Percentiles rank a stretch among this genome's conserved stretches.
phyloP scores from a whole-genome alignment of 768 basidiomycete genomes.

The Clitopilus hobsonii region DNA sequence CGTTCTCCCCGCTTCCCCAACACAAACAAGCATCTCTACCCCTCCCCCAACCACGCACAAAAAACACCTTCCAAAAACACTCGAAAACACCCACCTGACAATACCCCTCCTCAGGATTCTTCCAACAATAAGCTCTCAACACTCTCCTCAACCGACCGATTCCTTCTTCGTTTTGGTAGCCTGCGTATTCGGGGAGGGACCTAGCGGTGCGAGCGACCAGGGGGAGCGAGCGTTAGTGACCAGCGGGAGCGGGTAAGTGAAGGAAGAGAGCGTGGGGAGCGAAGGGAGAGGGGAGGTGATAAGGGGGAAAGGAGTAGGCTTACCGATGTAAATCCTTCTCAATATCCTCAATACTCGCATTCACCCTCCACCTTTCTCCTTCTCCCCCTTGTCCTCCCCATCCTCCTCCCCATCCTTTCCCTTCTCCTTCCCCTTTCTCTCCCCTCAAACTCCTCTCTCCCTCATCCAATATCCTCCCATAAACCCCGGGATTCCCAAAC shows the following conservation, averaged over 20 bases:
- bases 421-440: not conserved
- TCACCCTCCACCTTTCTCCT: slow-evolving; percentile 45
- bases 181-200: slow-evolving; percentile 94
- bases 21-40: too few species aligned
- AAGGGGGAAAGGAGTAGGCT: too few species aligned
- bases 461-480: slow-evolving; percentile 56
- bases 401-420: not conserved
- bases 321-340: slow-evolving; percentile 98
- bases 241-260: too few species aligned
- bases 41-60: too few species aligned
- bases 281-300: too few species aligned
- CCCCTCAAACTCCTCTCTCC: not conserved
- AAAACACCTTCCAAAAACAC: too few species aligned
- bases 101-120: slow-evolving; percentile 92
- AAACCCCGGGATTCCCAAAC: slow-evolving; percentile 80
- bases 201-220: too few species aligned
- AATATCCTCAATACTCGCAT: slow-evolving; percentile 93
- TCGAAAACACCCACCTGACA: slow-evolving; percentile 61
- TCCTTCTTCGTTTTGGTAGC: slow-evolving; percentile 89
- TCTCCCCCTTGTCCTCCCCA: too few species aligned
- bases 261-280: too few species aligned
- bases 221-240: too few species aligned
- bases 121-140: slow-evolving; percentile 91
- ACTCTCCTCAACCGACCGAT: slow-evolving; percentile 83
- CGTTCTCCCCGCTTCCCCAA: too few species aligned